A percentile compares a stretch with the other conserved stretches of the same genome.
Conservation (phyloP, 2,329 filamentous ascomycete genomes). For the Trichophyton mentagrophytes region DNA sequence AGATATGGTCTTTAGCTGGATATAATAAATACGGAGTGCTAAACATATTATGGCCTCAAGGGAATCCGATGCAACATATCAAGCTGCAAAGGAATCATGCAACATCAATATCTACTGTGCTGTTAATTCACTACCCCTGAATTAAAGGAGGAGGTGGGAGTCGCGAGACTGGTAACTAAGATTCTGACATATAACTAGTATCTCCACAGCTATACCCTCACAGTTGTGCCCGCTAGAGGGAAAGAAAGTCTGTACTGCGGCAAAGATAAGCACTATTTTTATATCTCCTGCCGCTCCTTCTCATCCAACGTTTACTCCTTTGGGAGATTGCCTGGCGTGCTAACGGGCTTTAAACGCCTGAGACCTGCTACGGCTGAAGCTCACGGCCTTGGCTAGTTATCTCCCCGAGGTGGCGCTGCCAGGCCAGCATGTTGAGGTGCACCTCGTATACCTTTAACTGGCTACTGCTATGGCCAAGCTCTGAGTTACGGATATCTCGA, state of each 20-base stretch:
- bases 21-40: too few relatives aligned
- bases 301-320: not conserved
- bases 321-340: not conserved
- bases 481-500: not conserved
- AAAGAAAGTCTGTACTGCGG: not conserved
- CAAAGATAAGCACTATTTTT: not conserved
- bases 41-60: too few relatives aligned
- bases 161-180: not conserved
- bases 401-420: not conserved
- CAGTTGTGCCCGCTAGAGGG: not conserved
- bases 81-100: too few relatives aligned
- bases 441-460: not conserved
- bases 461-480: not conserved
- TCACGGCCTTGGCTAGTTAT: not conserved
- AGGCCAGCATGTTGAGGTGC: not conserved
- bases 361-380: not conserved
- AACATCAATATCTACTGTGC: too few relatives aligned
- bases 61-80: too few relatives aligned
- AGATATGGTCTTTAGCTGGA: too few relatives aligned
- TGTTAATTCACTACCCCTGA: too few relatives aligned
- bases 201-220: not conserved
- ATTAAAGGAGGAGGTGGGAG: too few relatives aligned
- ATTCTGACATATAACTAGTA: not conserved
- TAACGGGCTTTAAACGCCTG: not conserved
- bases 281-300: not conserved